phyloP scores from a whole-genome alignment of 75 land plant genomes.

The Cunninghamia lanceolata region DNA sequence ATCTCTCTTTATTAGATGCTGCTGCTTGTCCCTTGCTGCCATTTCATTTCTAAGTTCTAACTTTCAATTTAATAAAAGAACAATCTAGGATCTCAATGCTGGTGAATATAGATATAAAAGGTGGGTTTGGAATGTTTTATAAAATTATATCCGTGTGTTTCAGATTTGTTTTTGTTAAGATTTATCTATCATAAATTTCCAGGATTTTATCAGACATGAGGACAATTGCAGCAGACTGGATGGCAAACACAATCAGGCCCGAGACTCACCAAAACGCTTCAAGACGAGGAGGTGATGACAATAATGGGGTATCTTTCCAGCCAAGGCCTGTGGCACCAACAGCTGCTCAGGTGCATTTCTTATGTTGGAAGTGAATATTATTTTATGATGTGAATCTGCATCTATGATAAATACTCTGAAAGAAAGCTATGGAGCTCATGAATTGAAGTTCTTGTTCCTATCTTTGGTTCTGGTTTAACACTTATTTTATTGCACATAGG shows the following conservation, averaged over 20 bases:
- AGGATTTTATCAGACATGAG: slow-evolving; percentile 97
- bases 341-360: slow-evolving; percentile 76
- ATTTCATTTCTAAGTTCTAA: not conserved
- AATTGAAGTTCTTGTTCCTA: slow-evolving; percentile 3
- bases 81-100: not conserved
- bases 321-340: slow-evolving; percentile 96
- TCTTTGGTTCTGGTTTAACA: not conserved
- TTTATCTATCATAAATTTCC: slow-evolving; percentile 12
- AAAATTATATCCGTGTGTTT: not conserved
- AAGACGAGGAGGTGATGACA: slow-evolving; percentile 63
- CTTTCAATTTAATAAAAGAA: not conserved
- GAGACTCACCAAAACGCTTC: slow-evolving; percentile 46
- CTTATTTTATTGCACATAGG: not conserved
- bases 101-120: not conserved
- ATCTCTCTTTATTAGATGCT: not conserved
- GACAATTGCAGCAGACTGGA: slow-evolving; percentile 97
- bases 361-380: not conserved
- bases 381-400: not conserved
- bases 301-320: slow-evolving; percentile 51
- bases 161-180: not conserved
- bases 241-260: slow-evolving; percentile 77
- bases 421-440: not conserved
- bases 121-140: slow-evolving; percentile 1
- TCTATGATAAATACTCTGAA: not conserved
- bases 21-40: not conserved